Percentiles rank a stretch among this genome's conserved stretches.
Conservation (phyloP, 371 early-diverging fungal genomes). For the Funneliformis caledonium region DNA sequence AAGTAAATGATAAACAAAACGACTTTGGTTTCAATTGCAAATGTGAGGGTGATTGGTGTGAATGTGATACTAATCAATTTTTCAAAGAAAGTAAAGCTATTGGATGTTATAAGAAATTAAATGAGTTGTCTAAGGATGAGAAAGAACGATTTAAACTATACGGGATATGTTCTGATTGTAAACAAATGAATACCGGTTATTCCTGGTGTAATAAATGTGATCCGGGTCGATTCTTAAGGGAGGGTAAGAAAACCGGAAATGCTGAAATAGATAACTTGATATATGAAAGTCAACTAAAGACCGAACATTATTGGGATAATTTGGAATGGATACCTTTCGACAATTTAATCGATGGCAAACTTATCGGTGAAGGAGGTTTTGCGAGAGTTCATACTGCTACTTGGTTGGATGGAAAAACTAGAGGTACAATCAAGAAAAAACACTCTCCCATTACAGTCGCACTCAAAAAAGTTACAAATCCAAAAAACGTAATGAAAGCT, state of each 20-base stretch:
- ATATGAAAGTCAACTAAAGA: background rate
- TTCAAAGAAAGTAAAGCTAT: too few species aligned
- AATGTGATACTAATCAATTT: too few species aligned
- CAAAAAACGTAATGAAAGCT: background rate
- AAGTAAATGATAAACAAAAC: too few species aligned
- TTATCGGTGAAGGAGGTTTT: constrained; percentile 10
- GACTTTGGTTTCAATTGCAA: too few species aligned
- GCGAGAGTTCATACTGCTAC: background rate
- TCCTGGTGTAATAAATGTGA: constrained; percentile 12
- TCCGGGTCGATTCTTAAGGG: background rate
- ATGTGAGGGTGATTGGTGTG: too few species aligned
- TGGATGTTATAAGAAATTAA: too few species aligned
- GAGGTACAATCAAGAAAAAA: background rate
- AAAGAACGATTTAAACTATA: too few species aligned
- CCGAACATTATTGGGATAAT: background rate
- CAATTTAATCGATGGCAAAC: background rate
- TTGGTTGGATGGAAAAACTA: constrained; percentile 30
- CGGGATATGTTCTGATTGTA: background rate
- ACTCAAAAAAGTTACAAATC: background rate
- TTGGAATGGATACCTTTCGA: constrained; percentile 33
- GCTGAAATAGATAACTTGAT: background rate
- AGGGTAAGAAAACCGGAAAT: background rate
- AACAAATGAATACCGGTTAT: background rate
- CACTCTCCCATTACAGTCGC: background rate
- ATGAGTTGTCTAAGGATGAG: too few species aligned